phyloP scores from a whole-genome alignment of 352 stramenopile species.

The Phytophthora aleatoria region DNA sequence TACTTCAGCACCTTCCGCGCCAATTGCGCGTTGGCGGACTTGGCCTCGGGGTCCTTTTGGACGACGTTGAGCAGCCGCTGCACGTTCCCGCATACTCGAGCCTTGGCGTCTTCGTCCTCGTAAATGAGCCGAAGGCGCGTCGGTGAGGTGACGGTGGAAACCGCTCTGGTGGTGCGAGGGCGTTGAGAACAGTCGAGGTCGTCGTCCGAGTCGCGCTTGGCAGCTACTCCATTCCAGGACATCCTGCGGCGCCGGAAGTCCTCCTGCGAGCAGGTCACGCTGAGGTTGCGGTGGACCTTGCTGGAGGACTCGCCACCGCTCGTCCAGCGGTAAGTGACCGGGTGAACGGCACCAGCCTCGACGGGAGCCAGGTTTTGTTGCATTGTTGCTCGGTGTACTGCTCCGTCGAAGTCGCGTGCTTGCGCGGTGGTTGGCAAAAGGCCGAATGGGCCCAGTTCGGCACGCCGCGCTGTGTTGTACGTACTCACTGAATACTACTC shows the following conservation, averaged over 20 bases:
- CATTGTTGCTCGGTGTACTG: constrained; percentile 15
- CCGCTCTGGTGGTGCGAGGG: constrained; percentile 15
- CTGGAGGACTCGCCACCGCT: constrained; percentile 15
- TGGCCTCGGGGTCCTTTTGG: constrained; percentile 34
- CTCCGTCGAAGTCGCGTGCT: constrained; percentile 10
- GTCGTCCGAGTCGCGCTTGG: constrained; percentile 4
- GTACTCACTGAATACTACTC: background rate
- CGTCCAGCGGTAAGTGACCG: constrained; percentile 38
- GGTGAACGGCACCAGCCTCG: constrained; percentile 12
- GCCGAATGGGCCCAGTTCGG: constrained; percentile 23
- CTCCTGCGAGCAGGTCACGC: constrained; percentile 22
- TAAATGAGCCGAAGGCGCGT: constrained; percentile 45
- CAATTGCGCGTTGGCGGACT: constrained; percentile 37
- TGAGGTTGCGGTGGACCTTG: constrained; percentile 19
- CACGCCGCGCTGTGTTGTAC: constrained; percentile 3
- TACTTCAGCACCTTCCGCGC: constrained; percentile 49
- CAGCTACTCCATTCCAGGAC: constrained; percentile 32
- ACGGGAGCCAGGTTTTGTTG: constrained; percentile 13
- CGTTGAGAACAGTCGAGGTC: constrained; percentile 11
- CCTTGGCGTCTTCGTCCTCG: constrained; percentile 42
- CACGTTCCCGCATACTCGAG: constrained; percentile 42
- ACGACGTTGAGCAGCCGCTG: constrained; percentile 41
- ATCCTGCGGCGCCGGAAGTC: constrained; percentile 19
- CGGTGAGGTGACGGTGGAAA: constrained; percentile 9
- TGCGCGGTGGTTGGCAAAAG: constrained; percentile 33